Base-by-base conservation (phyloP, 1,284 basidiomycete species). In the Ustilago nuda region DNA sequence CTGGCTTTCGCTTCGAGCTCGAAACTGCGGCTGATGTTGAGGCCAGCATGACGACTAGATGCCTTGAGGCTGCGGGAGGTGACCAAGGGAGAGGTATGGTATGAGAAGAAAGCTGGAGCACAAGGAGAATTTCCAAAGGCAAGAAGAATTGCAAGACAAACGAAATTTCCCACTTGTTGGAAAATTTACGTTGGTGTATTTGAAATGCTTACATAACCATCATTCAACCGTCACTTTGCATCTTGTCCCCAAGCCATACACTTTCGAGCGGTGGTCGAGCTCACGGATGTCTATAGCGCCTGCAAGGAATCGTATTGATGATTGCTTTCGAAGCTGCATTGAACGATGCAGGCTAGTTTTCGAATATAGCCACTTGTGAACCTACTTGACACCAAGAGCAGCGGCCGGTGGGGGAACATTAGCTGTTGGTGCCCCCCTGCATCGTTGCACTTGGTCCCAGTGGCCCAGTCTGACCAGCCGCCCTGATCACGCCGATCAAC, bases 401-500 rank as follows among this genome's bases (percentile, higher is more conserved):
- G 70, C 65, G 13, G 68, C 68, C n/a, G 67, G 65, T 36, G 70
- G 35, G 3, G 65, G 61, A n/a, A 66, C 69, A 36, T 64, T 72
- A 27, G 53, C 37, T 13, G 53, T 8, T 27, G 53, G 33, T 4
- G 45, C 56, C 7, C n/a, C 19, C 43, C n/a, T 45, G 43, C 43
- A 45, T 45, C 37, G 56, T 23, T 17, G 54, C 35, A 7, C 54
- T 17, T 8, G 51, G 32, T 5, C 39, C 32, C 51, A 82, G 32
- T 17, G 81, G 66, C 1, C 67, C 79, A 2, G 72, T 69, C 61
- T 71, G 68, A 8, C 82, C 81, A 0, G 83, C 82, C 8, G 58
- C 71, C 1, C 81, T 61, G 5, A 85, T 76, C 2, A 84, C 76
- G 2, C 84, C 84, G 27, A 85, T 83, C 5, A 84, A 67, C 65